Percentiles rank a stretch among this genome's conserved stretches.
Conservation (phyloP, 495 filamentous ascomycete species). For the Cladorrhinum samala region DNA sequence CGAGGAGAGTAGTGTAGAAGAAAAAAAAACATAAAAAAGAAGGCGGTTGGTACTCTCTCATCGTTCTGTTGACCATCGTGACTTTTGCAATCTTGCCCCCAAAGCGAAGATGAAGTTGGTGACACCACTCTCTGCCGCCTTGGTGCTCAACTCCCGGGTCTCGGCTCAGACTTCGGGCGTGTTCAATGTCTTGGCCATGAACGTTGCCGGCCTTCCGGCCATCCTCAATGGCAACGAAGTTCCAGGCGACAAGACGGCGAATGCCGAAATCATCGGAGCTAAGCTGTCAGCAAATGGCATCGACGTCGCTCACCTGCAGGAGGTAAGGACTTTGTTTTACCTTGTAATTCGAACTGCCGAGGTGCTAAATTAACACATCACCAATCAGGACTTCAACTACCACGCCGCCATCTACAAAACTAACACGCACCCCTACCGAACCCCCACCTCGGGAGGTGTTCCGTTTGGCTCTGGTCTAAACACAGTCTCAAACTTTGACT, state of each 20-base stretch:
- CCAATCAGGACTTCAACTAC: slow-evolving; percentile 54
- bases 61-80: not conserved
- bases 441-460: slow-evolving; percentile 54
- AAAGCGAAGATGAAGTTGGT: not conserved
- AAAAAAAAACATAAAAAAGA: not conserved
- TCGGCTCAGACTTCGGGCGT: slow-evolving; percentile 15
- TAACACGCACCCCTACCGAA: slow-evolving; percentile 51
- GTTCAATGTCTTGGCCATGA: slow-evolving; percentile 52
- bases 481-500: slow-evolving; percentile 50
- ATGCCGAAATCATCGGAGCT: slow-evolving; percentile 42
- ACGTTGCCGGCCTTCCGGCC: slow-evolving; percentile 54
- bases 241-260: slow-evolving; percentile 48
- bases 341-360: not conserved
- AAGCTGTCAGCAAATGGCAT: slow-evolving; percentile 47
- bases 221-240: slow-evolving; percentile 48
- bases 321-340: slow-evolving; percentile 30
- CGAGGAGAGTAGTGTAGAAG: too few relatives aligned
- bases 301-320: slow-evolving; percentile 57
- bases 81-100: not conserved
- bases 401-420: slow-evolving; percentile 52
- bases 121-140: not conserved
- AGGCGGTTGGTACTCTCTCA: not conserved
- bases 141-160: not conserved
- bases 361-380: not conserved
- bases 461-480: slow-evolving; percentile 57